Evolutionary conservation across 2,329 filamentous ascomycete species (phyloP), one percentile per base, ranked within the genome.

Genomic region (Cordyceps javanica): DNA sequence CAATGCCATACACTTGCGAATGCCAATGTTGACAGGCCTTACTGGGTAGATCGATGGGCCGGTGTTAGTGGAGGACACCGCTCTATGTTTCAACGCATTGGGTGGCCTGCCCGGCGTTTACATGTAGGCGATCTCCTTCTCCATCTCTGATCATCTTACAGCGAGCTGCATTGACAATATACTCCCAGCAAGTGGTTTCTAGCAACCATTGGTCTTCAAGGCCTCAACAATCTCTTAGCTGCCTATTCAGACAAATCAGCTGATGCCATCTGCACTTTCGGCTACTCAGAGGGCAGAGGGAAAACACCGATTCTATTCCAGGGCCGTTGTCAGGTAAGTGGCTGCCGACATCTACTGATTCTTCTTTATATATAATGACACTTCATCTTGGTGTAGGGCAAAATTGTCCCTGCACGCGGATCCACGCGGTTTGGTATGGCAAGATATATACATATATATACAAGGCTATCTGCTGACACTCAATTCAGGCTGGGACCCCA

Each of bases 241-340:
- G 91, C 88, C 7, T 97, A 96, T 70, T 80, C 89, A 28, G 90
- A 99, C 74, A 97, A 97, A 73, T 89, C 87, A 45, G 91, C 91
- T 45, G 86, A 96, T 73, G 93, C 94, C 19, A 89, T 99, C 46
- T 97, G 93, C 75, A 99, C 94, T 0, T 99, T 99, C 74, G 94
- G 87, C 25, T 97, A 95, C 74, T 94, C 85, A 56, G 82, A 86
- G 62, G 94, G 93, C 0, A 94, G 92, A 5, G 92, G 90, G 3
- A 79, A 90, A 55, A 85, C 96, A 67, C 87, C 90, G 1, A 80
- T 96, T 28, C 78, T 97, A 16, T 99, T 99, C 74, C 92, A 99
- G 73, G 94, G 94, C 9, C 81, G 90, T 60, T 97, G 92, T 13
- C 80, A 89, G 65, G 89, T 91, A 74, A 69, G 79, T 71, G 32